Evolutionary conservation across 495 filamentous ascomycete genomes (phyloP), one percentile per base, ranked within the genome.

Genomic region (Penicillium odoratum): DNA sequence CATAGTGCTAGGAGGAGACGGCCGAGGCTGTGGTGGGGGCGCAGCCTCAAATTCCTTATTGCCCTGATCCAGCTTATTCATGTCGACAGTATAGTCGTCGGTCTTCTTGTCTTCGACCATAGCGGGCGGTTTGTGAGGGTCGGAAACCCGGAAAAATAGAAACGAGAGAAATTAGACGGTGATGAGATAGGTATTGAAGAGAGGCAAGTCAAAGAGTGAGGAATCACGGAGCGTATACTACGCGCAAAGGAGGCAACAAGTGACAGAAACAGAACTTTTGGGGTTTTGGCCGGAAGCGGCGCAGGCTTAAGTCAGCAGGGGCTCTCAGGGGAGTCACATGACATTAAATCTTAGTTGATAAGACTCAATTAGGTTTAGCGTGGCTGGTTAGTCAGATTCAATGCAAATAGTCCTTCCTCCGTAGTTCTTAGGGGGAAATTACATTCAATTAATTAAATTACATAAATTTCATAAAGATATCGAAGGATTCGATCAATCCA

Each of bases 71-170:
- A 81, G 74, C 55, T 82, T 81, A 62, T 83, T 79, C 81, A 90
- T 87, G 70, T 92, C 83, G 69, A 92, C 81, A 46, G 83, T 74
- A 66, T 86, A 88, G 64, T 91, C 88, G 65, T 96, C 91, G 63
- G 87, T 85, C 75, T 90, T 94, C 82, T 96, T 95, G 71, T 89
- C 89, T 71, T 90, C 88, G 53, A 79, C 77, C 87, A 89, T 90
- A 55, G 56, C 75, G 67, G 61, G 31, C 58, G 53, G 29, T 48
- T 43, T 53, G 21, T 36, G 25, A 21, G 46, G 43, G 18, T 31
- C 18, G 7, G 26, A 25, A 43, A 38, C 58, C 42, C 28, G 48
- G 60, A 45, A 11, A 11, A 38, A 42, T 25, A 50, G 9, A 48
- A 49, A 34, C 33, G 31, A 56, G 43, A 58, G 55, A 30, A 42